Base-by-base conservation (phyloP, 1,139 yeast species). In the Kluyveromyces sp. region DNA sequence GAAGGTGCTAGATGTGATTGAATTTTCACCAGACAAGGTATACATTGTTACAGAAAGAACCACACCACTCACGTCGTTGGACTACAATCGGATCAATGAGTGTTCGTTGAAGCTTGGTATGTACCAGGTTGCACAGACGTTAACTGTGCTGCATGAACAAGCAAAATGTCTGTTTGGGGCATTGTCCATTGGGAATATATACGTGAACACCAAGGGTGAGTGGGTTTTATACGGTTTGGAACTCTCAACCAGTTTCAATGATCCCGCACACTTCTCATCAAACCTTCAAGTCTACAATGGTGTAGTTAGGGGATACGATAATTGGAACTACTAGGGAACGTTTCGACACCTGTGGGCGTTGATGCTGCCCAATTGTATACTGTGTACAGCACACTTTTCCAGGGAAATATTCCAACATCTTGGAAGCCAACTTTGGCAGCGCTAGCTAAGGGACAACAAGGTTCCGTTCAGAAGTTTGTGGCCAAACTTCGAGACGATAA, bases 141-240 rank as follows among this genome's bases (percentile, higher is more conserved):
- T 88, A 50, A 73, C 73, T 51, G 79, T 81, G 52, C 70, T 89
- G 46, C 81, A 85, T 54, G 71, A 68, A 25, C 84, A 78, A 49
- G 87, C 86, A 25, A 67, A 73, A 26, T 77, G 83, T 30, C 68
- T 83, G 2, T 84, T 86, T 56, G 92, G 90, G 2, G 79, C 80
- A 50, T 58, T 89, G 35, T 72, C 77, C 51, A 56, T 68, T 30
- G 72, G 75, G 37, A 76, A 86, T 0, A 73, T 90, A 0, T 88
- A 67, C 63, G 79, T 87, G 10, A 83, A 77, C 47, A 75, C 72
- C 26, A 61, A 71, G 37, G 95, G 96, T 6, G 95, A 86, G 58
- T 87, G 96, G 94, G 83, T 81, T 49, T 63, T 90, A 28, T 85
- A 86, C 53, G 96, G 96, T 1, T 78, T 89, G 57, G 97, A 90